Evolutionary conservation across 345 rosid species (phyloP), one percentile per base, ranked within the genome.

Genomic region (Trapa incisa): DNA sequence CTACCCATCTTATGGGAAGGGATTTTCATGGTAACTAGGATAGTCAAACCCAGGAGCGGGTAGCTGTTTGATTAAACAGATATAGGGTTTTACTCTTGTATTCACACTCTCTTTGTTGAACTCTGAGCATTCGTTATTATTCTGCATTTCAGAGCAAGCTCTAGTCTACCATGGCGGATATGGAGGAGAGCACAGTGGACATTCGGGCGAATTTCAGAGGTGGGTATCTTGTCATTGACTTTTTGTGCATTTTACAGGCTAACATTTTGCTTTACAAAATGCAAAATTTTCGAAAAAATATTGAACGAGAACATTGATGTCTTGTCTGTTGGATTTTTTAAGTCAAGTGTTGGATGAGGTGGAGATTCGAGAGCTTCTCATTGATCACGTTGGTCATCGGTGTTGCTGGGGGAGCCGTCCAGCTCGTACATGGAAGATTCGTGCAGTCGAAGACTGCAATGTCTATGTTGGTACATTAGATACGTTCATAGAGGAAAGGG

Each of bases 361-460:
- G 63, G 97, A 91, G 75, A 91, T 91, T 75, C 81, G 95, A 47
- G 96, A 89, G 76, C 82, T 94, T 75, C 96, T 94, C n/a, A 86
- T 94, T 67, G 95, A 91, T 73, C 95, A 89, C 70, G 85, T 94
- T 11, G 96, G 93, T 39, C 99, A 91, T 70, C 91, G 87, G 61
- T 94, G 96, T 65, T 94, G 99, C 79, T 91, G 97, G 97, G 99
- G 97, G 71, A 94, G 99, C 70, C 93, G 86, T 68, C 99, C 95
- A 37, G 93, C 99, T 81, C 86, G 99, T 48, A 82, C 96, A 4
- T 94, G 99, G 97, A 94, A 80, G 83, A 94, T 94, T 80, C 88
- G 64, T 39, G 77, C 89, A 0, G 71, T 91, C 2, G 99, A 94
- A 76, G 99, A 89, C 81, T 94, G 99, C 77, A 90, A 91, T 78